These are phyloP conservation scores for Trichophyton mentagrophytes DNA, from an alignment of 2,329 filamentous ascomycete species.

Conservation along the genomic window DNA sequence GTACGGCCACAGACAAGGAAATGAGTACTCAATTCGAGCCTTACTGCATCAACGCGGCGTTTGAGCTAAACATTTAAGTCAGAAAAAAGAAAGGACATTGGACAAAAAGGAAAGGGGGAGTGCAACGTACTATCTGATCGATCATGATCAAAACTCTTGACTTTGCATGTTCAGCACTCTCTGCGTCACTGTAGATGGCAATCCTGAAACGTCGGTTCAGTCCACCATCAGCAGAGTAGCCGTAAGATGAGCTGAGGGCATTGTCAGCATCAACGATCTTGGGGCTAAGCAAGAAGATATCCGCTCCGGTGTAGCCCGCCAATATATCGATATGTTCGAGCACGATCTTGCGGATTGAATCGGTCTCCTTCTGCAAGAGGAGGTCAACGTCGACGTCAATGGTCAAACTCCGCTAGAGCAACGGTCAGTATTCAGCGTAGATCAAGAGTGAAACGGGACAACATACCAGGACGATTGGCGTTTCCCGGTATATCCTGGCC, in stretches of 20 bases:
- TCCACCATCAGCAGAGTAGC: slow-evolving; percentile 66
- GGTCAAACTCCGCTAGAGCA: slow-evolving; percentile 65
- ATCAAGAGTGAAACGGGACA: slow-evolving; percentile 7
- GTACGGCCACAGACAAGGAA: slow-evolving; percentile 86
- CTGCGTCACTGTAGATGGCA: slow-evolving; percentile 86
- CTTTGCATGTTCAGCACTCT: slow-evolving; percentile 94
- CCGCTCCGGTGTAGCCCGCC: slow-evolving; percentile 78
- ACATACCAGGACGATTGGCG: slow-evolving; percentile 79
- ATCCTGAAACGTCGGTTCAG: slow-evolving; percentile 81
- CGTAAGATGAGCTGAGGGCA: slow-evolving; percentile 58
- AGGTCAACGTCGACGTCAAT: slow-evolving; percentile 88
- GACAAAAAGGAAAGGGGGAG: slow-evolving; percentile 4
- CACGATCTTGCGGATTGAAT: slow-evolving; percentile 60
- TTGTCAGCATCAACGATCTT: slow-evolving; percentile 70
- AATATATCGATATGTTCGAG: slow-evolving; percentile 77
- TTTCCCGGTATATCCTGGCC: slow-evolving; percentile 80
- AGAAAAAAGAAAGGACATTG: background rate
- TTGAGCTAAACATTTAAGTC: slow-evolving; percentile 30
- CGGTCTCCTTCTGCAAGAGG: slow-evolving; percentile 60
- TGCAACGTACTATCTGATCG: slow-evolving; percentile 63
- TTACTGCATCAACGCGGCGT: slow-evolving; percentile 59
- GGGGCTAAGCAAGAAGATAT: slow-evolving; percentile 89
- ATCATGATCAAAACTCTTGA: slow-evolving; percentile 94
- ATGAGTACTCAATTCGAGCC: slow-evolving; percentile 76
- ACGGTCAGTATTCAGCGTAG: slow-evolving; percentile 14